These are phyloP conservation scores for Apium graveolens DNA, from an alignment of 129 eudicot genomes.

Conservation along the genomic window DNA sequence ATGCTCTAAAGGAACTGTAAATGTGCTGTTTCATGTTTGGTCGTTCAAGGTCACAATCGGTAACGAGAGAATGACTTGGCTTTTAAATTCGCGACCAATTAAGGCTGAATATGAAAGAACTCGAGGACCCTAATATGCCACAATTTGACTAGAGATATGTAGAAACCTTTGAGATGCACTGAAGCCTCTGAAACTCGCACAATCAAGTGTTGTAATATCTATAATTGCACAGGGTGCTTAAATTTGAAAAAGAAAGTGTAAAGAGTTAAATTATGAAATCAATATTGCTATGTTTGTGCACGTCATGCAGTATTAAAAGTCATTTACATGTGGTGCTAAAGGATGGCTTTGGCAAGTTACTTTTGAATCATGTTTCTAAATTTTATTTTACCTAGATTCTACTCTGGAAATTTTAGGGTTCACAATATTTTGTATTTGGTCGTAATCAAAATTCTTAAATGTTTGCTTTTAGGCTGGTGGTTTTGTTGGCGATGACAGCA, in stretches of 20 bases:
- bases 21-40: neutral
- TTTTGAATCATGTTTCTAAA: neutral
- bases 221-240: neutral
- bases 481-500: slow-evolving; percentile 73
- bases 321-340: neutral
- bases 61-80: neutral
- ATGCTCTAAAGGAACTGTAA: neutral
- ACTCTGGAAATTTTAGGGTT: neutral
- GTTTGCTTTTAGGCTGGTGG: slow-evolving; percentile 76
- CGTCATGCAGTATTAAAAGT: neutral
- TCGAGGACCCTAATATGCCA: neutral
- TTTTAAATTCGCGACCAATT: neutral
- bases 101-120: neutral
- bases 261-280: neutral
- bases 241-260: neutral
- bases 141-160: neutral
- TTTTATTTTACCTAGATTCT: neutral
- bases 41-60: neutral
- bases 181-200: neutral
- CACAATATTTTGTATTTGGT: neutral
- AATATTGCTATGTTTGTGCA: neutral
- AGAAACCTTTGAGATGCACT: neutral
- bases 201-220: neutral
- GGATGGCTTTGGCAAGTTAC: neutral
- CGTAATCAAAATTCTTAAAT: neutral